Evolutionary conservation across 768 basidiomycete species (phyloP), one percentile per base, ranked within the genome.

Genomic region (Tylopilus subfusipes): DNA sequence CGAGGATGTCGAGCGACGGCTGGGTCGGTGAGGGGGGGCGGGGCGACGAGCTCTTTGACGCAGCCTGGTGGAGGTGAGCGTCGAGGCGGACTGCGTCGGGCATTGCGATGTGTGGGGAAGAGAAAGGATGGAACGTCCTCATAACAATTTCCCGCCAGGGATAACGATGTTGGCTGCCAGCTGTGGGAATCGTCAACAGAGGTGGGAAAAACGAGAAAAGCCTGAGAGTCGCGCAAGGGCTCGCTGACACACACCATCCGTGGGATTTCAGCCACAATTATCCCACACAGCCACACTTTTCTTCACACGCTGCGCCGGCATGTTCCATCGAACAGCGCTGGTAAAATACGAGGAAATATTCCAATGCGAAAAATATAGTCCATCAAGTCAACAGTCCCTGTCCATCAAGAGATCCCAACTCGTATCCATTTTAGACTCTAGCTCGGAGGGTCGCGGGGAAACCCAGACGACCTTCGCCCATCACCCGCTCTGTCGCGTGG

Each of bases 111-210:
- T 68, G 74, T 65, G 72, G 68, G 66, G 73, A 73, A 69, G 70
- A 70, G 68, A 74, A 72, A 61, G 73, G 70, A 64, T 75, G 75
- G 47, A 74, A 76, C 1, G 73, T 74, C 74, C 73, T 74, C 73
- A 74, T 74, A 66, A 71, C 68, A 66, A 61, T 72, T 74, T 70
- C 75, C 73, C 70, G 74, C 64, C 68, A 67, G 65, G 70, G 70
- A 70, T 70, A 63, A 62, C 63, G 62, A 66, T 46, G 68, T 69
- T 68, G 68, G 65, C 63, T 68, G 69, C 66, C 67, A 65, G 71
- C 73, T 78, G 76, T 78, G 76, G 76, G 76, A 78, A 78, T 68
- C 58, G 62, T 62, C 60, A 66, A 61, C 67, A 66, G 65, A 72
- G 72, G 75, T 77, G 76, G 76, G 76, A 77, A 77, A 75, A 78